phyloP scores from a whole-genome alignment of 2,329 filamentous ascomycete species.

The Sarocladium oryzae region DNA sequence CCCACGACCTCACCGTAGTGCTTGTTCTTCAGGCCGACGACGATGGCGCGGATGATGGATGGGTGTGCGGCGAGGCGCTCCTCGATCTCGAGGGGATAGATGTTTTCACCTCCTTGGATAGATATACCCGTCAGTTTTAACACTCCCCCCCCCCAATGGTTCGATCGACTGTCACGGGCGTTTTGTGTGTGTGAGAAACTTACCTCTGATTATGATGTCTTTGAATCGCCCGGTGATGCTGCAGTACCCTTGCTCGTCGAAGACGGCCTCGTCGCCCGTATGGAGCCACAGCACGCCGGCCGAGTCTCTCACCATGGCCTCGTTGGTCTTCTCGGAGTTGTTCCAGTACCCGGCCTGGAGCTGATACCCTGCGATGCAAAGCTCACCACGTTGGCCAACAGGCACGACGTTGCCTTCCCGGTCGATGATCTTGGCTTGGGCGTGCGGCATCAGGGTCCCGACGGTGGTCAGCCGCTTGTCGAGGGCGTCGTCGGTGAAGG shows the following conservation, averaged over 20 bases:
- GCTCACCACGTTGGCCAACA: conserved; percentile 62
- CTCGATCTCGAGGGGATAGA: conserved; percentile 70
- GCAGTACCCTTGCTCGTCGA: conserved; percentile 63
- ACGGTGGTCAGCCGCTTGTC: conserved; percentile 63
- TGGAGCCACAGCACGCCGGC: conserved; percentile 54
- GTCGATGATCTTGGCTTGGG: conserved; percentile 71
- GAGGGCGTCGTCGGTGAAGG: conserved; percentile 66
- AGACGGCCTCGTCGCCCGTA: conserved; percentile 64
- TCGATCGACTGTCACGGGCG: no score
- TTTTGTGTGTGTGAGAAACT: no score
- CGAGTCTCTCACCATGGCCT: conserved; percentile 47
- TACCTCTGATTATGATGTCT: conserved; percentile 70
- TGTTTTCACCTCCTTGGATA: conserved; percentile 69
- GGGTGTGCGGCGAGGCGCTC: conserved; percentile 62
- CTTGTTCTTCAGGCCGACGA: conserved; percentile 62
- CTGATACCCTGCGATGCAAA: conserved; percentile 74
- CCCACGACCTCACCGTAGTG: conserved; percentile 69
- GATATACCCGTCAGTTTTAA: no score
- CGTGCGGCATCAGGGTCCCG: conserved; percentile 69
- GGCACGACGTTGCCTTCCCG: conserved; percentile 59
- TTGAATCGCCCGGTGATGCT: conserved; percentile 71
- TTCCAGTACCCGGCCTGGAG: conserved; percentile 62
- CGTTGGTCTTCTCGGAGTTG: conserved; percentile 67
- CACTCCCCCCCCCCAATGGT: no score
- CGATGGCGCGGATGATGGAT: conserved; percentile 55